Conservation (phyloP, 179 eudicot genomes). For the Beta lomatogona region DNA sequence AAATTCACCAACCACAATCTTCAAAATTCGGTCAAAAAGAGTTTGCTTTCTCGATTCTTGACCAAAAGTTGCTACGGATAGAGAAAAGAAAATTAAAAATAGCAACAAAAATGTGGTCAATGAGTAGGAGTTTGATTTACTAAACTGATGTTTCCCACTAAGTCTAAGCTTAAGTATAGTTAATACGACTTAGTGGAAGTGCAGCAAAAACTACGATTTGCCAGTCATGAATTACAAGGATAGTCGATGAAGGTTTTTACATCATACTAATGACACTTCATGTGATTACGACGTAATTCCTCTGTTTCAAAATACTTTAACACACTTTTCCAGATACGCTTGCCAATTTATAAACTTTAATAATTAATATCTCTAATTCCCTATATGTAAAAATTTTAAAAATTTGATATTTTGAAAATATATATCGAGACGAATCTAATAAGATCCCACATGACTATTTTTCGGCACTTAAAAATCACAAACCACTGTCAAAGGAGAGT, state of each 20-base stretch:
- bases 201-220: neutral
- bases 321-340: too few species aligned
- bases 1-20: constrained; percentile 1
- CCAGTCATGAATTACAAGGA: neutral
- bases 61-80: neutral
- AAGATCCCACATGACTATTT: too few species aligned
- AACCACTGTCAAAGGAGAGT: too few species aligned
- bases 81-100: neutral
- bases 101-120: neutral
- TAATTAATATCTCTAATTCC: too few species aligned
- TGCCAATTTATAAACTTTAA: too few species aligned
- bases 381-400: too few species aligned
- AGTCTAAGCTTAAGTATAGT: neutral
- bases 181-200: neutral
- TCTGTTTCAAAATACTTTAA: too few species aligned
- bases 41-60: neutral
- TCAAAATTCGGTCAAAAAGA: neutral
- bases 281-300: neutral
- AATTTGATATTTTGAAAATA: too few species aligned
- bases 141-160: neutral
- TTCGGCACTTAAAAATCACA: too few species aligned
- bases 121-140: neutral
- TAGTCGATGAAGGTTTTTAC: neutral
- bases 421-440: too few species aligned
- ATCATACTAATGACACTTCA: neutral